Evolutionary conservation across 1,284 basidiomycete genomes (phyloP), one percentile per base, ranked within the genome.

Genomic region (Irpex lacteus): DNA sequence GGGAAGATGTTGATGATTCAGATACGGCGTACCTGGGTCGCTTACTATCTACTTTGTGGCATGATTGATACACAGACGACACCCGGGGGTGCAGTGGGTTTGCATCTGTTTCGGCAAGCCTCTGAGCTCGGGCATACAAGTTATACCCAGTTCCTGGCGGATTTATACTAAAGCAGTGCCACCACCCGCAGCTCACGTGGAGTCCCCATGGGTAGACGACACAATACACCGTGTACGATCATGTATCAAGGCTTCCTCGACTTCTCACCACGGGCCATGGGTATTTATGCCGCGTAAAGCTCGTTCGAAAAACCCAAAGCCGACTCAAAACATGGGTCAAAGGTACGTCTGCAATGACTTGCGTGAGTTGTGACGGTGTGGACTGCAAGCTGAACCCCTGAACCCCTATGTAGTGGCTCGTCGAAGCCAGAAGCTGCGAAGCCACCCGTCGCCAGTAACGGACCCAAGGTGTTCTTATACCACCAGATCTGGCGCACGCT

Each of bases 401-500:
- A 26, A 26, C 26, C 26, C 26, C 26, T 26, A 26, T 26, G 26
- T 15, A 44, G 40, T 15, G 40, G 40, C 40, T 44, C 40, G 40
- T 44, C 40, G 15, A 44, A 44, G 40, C 40, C 40, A 44, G 40
- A 44, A 15, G 40, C 40, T 9, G 40, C 40, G 40, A 44, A 15
- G 15, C 40, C 40, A 36, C 34, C 54, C 34, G 34, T 56, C 11
- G 34, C n/a, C 54, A 56, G 32, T 37, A 21, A 56, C 54, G 13
- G 19, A 34, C 32, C 50, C 15, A 21, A 52, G 50, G 8, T 21
- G 18, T 21, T 52, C 50, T 52, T 56, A 11, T 56, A 21, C 13
- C 32, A 56, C 54, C 54, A 56, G 19, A 36, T 56, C 18, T 56
- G 54, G 54, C 54, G 54, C 26, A 18, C 54, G n/a, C 54, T 56